Evolutionary conservation across 2,329 filamentous ascomycete genomes (phyloP).

Genomic region (Neonectria hederae): DNA sequence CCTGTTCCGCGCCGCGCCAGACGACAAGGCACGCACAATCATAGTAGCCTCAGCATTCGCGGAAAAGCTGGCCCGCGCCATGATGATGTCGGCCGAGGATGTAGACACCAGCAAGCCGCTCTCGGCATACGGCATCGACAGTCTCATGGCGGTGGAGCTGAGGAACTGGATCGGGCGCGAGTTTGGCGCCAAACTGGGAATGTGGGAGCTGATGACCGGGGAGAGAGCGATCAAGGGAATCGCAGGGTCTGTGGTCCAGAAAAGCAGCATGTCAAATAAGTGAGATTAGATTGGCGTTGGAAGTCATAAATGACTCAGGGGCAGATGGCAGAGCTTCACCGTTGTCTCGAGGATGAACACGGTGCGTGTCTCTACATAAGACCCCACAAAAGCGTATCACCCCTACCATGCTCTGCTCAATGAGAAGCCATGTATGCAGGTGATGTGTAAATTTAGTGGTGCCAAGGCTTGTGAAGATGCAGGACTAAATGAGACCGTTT

Average conservation of each 20-base stretch:
- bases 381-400: no score
- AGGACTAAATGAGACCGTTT: no score
- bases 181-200: neutral
- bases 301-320: no score
- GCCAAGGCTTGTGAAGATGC: no score
- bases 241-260: neutral
- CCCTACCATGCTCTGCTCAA: no score
- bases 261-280: neutral
- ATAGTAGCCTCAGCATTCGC: slow-evolving; percentile 36
- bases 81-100: slow-evolving; percentile 42
- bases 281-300: neutral
- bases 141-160: slow-evolving; percentile 56
- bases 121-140: slow-evolving; percentile 39
- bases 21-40: neutral
- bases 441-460: no score
- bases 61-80: slow-evolving; percentile 45
- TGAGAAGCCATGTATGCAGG: no score
- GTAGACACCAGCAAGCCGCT: slow-evolving; percentile 34
- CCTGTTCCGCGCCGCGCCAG: neutral
- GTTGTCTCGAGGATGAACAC: no score
- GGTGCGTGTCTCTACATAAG: no score
- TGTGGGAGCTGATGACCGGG: neutral
- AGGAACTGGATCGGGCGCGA: slow-evolving; percentile 49
- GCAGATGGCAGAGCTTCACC: no score
- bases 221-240: neutral